phyloP scores from a whole-genome alignment of 164 flowering plant genomes.

The Chloranthus sessilifolius region DNA sequence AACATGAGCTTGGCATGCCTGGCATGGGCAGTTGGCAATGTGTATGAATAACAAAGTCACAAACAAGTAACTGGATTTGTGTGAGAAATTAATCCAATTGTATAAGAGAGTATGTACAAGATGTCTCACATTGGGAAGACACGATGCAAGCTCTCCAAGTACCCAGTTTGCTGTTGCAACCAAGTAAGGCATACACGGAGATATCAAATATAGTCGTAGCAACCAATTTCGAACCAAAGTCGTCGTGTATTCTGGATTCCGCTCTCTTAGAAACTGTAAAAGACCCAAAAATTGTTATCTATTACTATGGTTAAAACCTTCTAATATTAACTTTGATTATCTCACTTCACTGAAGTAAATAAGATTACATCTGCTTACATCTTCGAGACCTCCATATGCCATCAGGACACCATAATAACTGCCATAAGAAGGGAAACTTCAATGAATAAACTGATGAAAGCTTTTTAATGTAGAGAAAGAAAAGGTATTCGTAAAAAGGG shows the following conservation, averaged over 20 bases:
- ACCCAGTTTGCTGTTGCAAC: constrained; percentile 83
- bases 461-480: not conserved
- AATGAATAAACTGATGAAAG: constrained; percentile 8
- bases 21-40: too few relatives aligned
- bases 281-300: too few relatives aligned
- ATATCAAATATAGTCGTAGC: constrained; percentile 46
- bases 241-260: constrained; percentile 36
- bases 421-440: constrained; percentile 14
- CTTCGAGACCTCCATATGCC: constrained; percentile 77
- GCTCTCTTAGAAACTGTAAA: constrained; percentile 59
- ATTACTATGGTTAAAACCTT: too few relatives aligned
- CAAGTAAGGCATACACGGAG: constrained; percentile 44
- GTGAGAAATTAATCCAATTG: too few relatives aligned
- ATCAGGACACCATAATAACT: constrained; percentile 81
- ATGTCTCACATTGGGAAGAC: constrained; percentile 63
- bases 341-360: constrained; percentile 6
- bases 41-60: too few relatives aligned
- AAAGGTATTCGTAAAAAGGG: not conserved
- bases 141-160: constrained; percentile 73
- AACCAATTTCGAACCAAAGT: constrained; percentile 46
- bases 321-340: too few relatives aligned
- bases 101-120: too few relatives aligned
- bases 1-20: too few relatives aligned
- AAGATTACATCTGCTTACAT: constrained; percentile 39
- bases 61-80: too few relatives aligned